Evolutionary conservation across 345 rosid genomes (phyloP).

Genomic region (Acer saccharum): DNA sequence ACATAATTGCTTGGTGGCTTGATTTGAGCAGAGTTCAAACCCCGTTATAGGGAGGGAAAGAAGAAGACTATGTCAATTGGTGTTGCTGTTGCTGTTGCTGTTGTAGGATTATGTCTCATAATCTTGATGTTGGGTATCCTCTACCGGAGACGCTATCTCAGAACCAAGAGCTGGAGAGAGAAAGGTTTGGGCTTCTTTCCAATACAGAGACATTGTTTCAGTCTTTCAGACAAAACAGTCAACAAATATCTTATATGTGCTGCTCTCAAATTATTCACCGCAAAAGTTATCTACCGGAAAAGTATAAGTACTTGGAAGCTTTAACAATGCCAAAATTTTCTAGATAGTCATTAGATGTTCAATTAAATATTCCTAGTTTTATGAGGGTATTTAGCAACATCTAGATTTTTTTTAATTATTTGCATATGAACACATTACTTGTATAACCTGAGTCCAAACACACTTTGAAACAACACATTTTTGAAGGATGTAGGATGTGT

Average conservation of each 20-base stretch:
- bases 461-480: background rate
- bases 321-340: background rate
- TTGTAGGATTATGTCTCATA: slow-evolving; percentile 27
- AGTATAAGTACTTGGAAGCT: background rate
- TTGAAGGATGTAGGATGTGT: background rate
- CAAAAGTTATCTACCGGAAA: background rate
- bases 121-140: slow-evolving; percentile 28
- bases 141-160: slow-evolving; percentile 36
- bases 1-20: background rate
- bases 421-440: background rate
- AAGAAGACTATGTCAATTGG: slow-evolving; percentile 10
- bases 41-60: slow-evolving; percentile 18
- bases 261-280: background rate
- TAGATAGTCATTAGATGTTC: background rate
- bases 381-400: background rate
- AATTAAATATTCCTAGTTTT: background rate
- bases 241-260: background rate
- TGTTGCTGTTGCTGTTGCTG: slow-evolving; percentile 39
- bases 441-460: background rate
- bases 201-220: background rate
- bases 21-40: slow-evolving; percentile 32
- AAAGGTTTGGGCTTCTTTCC: slow-evolving; percentile 20
- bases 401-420: background rate
- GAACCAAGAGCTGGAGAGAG: slow-evolving; percentile 10
- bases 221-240: background rate